Percentiles rank a stretch among this genome's conserved stretches.
Evolutionary conservation across 768 basidiomycete species (phyloP).

Genomic region (Tulasnella sp.): DNA sequence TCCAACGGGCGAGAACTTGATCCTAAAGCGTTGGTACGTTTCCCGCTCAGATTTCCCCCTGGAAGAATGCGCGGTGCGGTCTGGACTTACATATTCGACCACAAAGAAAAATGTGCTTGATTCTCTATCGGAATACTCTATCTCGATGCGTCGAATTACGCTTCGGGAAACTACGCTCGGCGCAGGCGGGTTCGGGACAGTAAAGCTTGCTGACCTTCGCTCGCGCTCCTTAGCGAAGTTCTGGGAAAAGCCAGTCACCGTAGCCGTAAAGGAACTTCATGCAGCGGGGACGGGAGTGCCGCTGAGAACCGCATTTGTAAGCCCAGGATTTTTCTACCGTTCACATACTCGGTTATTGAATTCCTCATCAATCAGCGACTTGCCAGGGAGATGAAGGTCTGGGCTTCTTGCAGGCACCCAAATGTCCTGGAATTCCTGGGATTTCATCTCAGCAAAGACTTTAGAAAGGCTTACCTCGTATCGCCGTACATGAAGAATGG

Average conservation of each 20-base stretch:
- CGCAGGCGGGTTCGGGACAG: neutral
- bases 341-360: neutral
- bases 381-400: neutral
- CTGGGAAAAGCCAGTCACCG: neutral
- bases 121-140: too few relatives aligned
- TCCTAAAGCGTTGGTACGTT: too few relatives aligned
- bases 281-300: neutral
- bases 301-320: neutral
- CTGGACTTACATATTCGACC: too few relatives aligned
- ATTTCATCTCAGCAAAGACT: neutral
- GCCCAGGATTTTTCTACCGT: too few relatives aligned
- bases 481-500: neutral
- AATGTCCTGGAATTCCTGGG: neutral
- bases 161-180: too few relatives aligned
- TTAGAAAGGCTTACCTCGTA: neutral
- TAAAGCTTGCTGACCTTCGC: neutral
- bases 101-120: too few relatives aligned
- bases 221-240: neutral
- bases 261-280: neutral
- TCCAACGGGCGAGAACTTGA: too few relatives aligned
- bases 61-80: too few relatives aligned
- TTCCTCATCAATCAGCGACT: neutral
- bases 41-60: too few relatives aligned
- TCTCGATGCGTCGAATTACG: too few relatives aligned
- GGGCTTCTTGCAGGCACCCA: neutral